phyloP scores from a whole-genome alignment of 805 yeast species.

The Sugiyamaella marilandica region DNA sequence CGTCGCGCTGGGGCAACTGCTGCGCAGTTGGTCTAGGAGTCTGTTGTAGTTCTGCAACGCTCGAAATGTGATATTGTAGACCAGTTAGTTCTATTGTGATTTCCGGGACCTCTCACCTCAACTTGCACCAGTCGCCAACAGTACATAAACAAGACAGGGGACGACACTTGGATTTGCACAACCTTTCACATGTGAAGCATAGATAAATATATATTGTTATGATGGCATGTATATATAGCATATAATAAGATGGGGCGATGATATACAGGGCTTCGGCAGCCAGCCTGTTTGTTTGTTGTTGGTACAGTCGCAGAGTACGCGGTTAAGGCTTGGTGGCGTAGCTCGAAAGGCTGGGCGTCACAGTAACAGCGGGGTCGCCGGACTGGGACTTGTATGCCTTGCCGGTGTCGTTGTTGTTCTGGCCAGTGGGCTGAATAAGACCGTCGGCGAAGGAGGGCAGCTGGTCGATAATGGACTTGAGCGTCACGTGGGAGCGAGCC shows the following conservation, averaged over 20 bases:
- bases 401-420: slow-evolving; percentile 73
- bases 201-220: slow-evolving; percentile 2
- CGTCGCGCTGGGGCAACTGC: too few relatives aligned
- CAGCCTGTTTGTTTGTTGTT: neutral
- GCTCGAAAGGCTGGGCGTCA: slow-evolving; percentile 43
- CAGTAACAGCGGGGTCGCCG: slow-evolving; percentile 39
- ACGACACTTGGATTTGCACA: too few relatives aligned
- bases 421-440: slow-evolving; percentile 84
- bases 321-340: slow-evolving; percentile 22
- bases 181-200: too few relatives aligned
- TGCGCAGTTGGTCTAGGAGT: too few relatives aligned
- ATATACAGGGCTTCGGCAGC: neutral
- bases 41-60: too few relatives aligned
- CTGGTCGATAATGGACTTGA: slow-evolving; percentile 31
- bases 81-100: too few relatives aligned
- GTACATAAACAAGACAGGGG: too few relatives aligned
- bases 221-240: neutral
- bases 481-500: slow-evolving; percentile 56
- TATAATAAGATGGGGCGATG: neutral
- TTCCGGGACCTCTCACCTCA: too few relatives aligned
- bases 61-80: too few relatives aligned
- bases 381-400: slow-evolving; percentile 3
- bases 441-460: slow-evolving; percentile 46
- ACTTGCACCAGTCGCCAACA: too few relatives aligned
- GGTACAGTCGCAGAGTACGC: neutral